Base-by-base conservation (phyloP, 1,284 basidiomycete species). In the Neolentinus lepideus region DNA sequence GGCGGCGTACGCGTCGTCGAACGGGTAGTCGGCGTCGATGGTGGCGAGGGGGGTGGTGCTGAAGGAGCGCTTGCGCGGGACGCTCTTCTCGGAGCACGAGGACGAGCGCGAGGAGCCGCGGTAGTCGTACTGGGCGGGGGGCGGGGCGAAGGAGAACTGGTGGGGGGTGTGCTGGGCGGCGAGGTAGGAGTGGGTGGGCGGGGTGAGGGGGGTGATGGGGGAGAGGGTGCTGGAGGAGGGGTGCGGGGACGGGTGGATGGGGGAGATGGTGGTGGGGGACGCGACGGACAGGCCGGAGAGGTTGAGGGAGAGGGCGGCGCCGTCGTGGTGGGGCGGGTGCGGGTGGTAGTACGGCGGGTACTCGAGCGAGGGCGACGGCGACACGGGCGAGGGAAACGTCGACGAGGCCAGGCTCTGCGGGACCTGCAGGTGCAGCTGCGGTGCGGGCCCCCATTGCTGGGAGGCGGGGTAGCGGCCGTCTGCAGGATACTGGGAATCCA, bases 61-160 rank as follows among this genome's bases (percentile, higher is more conserved):
- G 64, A 85, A 81, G 64, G 79, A 81, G 56, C 84, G 74, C 67
- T 86, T 86, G 47, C 82, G 72, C 1, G 81, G 77, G 14, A 81
- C 73, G 54, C 70, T 75, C 61, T 79, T 79, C 60, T 76, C 74
- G 26, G 71, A 72, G n/a, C 72, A 71, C 12, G 75, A 71, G 24
- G 75, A 70, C 16, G 72, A 66, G 60, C 68, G 68, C 27, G 21
- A 24, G 33, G 27, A 33, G 52, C 63, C 61, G 58, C 62, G 60
- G 52, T 63, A 58, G 57, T 70, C 69, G 62, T 69, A 67, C 54
- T 61, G 63, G 36, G 51, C 72, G 66, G 4, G 12, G 38, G 71
- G 69, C 14, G 71, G 63, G 10, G 66, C 67, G 66, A 71, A 75
- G 54, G 77, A 75, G 66, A 78, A 82, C 54, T 65, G 65, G 59